Base-by-base conservation (phyloP, 441 rosid species). In the Erodium moschatum region DNA sequence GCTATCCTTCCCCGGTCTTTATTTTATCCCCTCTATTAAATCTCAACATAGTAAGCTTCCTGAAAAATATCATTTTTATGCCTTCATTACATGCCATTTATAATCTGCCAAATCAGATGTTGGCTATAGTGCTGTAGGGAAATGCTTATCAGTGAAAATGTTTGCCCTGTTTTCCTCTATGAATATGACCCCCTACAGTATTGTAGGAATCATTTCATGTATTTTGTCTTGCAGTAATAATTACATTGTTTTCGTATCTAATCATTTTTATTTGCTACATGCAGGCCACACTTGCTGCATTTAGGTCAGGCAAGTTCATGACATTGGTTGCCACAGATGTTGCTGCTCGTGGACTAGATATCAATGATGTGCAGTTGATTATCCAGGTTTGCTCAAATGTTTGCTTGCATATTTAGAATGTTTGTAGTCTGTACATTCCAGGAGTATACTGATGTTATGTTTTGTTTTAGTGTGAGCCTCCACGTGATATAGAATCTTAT, bases 311-410 rank as follows among this genome's bases (percentile, higher is more conserved):
- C 67, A 91, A 91, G 77, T 94, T 94, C 77, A 64, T 87, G 78
- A 88, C 88, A 6, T 79, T 94, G 81, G 97, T 94, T 33, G 99
- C 99, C 66, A 91, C 99, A 13, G 90, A 91, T 77, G 99, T 94
- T 64, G 99, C 99, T 15, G 97, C 97, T 73, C 83, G 97, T 31
- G 99, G 97, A 67, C 79, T 94, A 81, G 99, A 94, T 78, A 94
- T 94, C 72, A 89, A 87, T 71, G 97, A 91, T 73, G 97, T 94
- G 75, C 97, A 94, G 81, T 75, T 94, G 73, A 86, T 94, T 75
- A 94, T 91, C 77, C 99, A 94, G 96, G 97, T 91, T 31, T 72
- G 78, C 70, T 6, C 64, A 20, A 58, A 12, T 67, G 13, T 20
- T 8, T 19, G 31, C 29, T 20, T 12, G 64, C 29, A 58, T 29